These are phyloP conservation scores for Lentinula raphanica DNA, from an alignment of 768 basidiomycete genomes.

Conservation along the genomic window DNA sequence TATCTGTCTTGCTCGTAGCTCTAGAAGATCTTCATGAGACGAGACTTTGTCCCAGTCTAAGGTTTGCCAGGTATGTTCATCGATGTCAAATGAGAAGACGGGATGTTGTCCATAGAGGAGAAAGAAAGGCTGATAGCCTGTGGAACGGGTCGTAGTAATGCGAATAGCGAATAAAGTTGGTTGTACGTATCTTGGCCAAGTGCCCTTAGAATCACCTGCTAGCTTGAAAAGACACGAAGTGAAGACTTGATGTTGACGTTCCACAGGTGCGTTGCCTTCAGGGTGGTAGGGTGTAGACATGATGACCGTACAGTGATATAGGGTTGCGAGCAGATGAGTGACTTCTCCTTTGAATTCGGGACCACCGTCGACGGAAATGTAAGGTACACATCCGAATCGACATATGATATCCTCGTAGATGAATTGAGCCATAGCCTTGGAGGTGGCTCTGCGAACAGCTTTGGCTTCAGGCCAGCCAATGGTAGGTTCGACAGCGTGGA, in stretches of 20 bases:
- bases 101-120: conserved; percentile 25
- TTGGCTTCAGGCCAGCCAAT: conserved; percentile 20
- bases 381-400: conserved; percentile 16
- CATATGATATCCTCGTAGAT: conserved; percentile 25
- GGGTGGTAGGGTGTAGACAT: too few species aligned
- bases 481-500: conserved; percentile 19
- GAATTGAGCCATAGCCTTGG: conserved; percentile 19
- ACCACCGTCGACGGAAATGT: conserved; percentile 23
- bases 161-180: conserved; percentile 22
- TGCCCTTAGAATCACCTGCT: conserved; percentile 10
- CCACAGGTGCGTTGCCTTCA: conserved; percentile 25
- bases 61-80: conserved; percentile 22
- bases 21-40: conserved; percentile 20
- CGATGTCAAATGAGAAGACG: conserved; percentile 22
- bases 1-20: conserved; percentile 18
- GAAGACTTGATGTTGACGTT: conserved; percentile 23
- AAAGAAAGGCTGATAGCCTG: conserved; percentile 27
- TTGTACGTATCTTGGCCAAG: conserved; percentile 23
- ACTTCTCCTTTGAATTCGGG: conserved; percentile 24
- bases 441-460: conserved; percentile 8
- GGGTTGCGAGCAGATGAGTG: conserved; percentile 12
- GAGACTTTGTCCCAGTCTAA: conserved; percentile 19
- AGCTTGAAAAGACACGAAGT: conserved; percentile 15
- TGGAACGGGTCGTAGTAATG: conserved; percentile 18
- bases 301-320: conserved; percentile 21